Conservation (phyloP, 768 basidiomycete species). For the Lactifluus rugatus region DNA sequence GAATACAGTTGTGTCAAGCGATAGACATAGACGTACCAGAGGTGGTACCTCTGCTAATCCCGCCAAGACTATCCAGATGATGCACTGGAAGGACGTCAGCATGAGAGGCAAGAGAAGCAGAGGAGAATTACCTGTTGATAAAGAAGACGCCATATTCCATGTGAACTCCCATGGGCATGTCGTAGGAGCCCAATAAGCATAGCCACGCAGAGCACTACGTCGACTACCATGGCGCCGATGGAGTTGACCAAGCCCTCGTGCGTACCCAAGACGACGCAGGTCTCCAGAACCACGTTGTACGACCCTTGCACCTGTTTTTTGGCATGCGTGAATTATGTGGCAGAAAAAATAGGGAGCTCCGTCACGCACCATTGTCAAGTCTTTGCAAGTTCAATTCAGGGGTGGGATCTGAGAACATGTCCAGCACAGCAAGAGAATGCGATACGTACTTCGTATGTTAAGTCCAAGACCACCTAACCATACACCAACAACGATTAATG, state of each 20-base stretch:
- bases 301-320: background rate
- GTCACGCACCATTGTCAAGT: background rate
- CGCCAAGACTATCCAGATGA: slow-evolving; percentile 2
- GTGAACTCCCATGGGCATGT: background rate
- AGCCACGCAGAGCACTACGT: background rate
- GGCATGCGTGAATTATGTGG: background rate
- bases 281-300: background rate
- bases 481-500: background rate
- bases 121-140: slow-evolving; percentile 5
- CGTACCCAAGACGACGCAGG: background rate
- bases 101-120: background rate
- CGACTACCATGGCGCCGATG: background rate
- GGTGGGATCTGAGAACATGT: background rate
- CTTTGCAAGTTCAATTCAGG: background rate
- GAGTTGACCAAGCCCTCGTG: background rate
- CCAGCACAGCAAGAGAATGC: background rate
- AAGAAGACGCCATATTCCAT: slow-evolving; percentile 5
- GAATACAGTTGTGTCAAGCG: background rate
- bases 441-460: background rate
- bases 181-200: slow-evolving; percentile 1
- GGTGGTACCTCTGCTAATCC: background rate
- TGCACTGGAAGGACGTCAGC: background rate
- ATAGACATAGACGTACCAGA: background rate
- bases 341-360: background rate
- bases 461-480: background rate